Evolutionary conservation across 1,284 basidiomycete species (phyloP), one percentile per base, ranked within the genome.

Genomic region (Xerocomus minutiporus): DNA sequence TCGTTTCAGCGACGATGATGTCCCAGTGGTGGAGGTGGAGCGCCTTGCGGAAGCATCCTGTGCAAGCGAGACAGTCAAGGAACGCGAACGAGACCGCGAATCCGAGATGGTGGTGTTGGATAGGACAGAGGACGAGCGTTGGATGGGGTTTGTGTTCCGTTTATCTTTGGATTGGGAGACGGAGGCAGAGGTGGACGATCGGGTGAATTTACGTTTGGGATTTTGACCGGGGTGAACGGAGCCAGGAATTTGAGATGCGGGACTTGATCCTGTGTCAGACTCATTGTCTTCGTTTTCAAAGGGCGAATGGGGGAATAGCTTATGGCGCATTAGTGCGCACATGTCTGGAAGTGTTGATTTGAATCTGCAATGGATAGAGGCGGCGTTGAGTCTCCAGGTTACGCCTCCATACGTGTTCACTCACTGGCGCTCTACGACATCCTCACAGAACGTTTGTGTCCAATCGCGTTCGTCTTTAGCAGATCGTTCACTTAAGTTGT

Each of bases 401-500:
- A 26, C 5, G 32, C 25, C 28, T 7, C 1, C 7, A 13, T 31
- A 36, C 13, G 38, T 26, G 40, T 15, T 34, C 7, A 73, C 81
- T 57, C 60, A 88, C 87, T 76, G 70, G 36, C 72, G 75, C 60
- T 86, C 82, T 13, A 89, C 80, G 43, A 85, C 61, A 35, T 82
- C 77, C 61, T 84, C 79, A 56, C 75, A 84, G 61, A 88, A 89
- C 0, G 62, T 54, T 61, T 89, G 86, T 70, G 82, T 83, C 86
- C 87, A 89, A 60, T 90, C 86, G 3, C 76, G 73, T 36, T 79
- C 75, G 23, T 77, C 74, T 8, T 53, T 56, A 8, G 42, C 29
- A 1, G 46, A 34, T 3, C 8, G 50, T 39, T 47, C 56, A 25
- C 54, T 25, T 3, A 23, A 43, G 52, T 56, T 61, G 32, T 74